Conservation (phyloP, 352 stramenopile species). For the Phytophthora sp. region DNA sequence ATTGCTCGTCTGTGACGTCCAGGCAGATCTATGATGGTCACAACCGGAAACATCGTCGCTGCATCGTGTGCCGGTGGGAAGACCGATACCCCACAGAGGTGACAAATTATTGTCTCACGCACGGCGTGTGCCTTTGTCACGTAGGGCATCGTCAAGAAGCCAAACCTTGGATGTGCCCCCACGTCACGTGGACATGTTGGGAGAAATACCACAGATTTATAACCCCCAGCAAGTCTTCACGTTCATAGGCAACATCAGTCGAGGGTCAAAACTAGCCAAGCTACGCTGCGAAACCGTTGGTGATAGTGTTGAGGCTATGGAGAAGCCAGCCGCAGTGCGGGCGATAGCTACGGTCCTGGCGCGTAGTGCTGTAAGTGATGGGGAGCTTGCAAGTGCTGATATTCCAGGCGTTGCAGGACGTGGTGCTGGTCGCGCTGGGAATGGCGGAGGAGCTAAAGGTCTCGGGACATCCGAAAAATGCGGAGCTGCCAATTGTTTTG, state of each 20-base stretch:
- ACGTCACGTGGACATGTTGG: constrained; percentile 1
- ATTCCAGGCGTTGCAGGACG: too few relatives aligned
- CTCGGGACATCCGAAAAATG: too few relatives aligned
- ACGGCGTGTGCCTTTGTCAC: too few relatives aligned
- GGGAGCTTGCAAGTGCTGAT: neutral
- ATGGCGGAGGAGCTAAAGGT: too few relatives aligned
- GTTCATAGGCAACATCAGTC: neutral
- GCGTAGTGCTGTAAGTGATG: too few relatives aligned
- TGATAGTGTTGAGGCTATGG: neutral
- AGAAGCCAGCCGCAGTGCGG: neutral
- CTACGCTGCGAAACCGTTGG: neutral
- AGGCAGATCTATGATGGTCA: neutral
- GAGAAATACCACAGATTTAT: constrained; percentile 2
- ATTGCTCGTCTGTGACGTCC: neutral
- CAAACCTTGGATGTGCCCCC: neutral
- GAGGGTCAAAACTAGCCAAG: neutral
- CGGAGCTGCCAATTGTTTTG: too few relatives aligned
- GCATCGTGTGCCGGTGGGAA: too few relatives aligned
- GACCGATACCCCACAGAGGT: too few relatives aligned
- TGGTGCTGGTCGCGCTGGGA: too few relatives aligned
- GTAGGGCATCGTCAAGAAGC: neutral
- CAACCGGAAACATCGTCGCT: too few relatives aligned
- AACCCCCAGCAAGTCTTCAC: neutral
- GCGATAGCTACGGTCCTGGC: neutral
- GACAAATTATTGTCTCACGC: too few relatives aligned